phyloP scores from a whole-genome alignment of 192 early-diverging fungal species.

The Fimicolochytrium jonesii region DNA sequence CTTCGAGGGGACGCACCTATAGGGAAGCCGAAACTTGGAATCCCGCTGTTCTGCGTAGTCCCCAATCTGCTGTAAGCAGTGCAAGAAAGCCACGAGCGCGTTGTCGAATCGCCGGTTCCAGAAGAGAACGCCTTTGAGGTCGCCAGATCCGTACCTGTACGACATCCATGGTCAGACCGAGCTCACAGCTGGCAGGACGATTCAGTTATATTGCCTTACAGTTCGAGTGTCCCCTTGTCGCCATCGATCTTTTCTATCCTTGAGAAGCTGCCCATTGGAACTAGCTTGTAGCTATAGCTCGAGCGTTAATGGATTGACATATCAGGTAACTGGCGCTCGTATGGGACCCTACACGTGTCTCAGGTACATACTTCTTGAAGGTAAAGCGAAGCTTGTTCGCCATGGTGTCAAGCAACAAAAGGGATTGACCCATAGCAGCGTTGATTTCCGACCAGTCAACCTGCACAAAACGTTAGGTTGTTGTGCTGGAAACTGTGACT shows the following conservation, averaged over 20 bases:
- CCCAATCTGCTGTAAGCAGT: slow-evolving; percentile 84
- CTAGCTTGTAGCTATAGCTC: slow-evolving; percentile 35
- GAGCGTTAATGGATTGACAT: not conserved
- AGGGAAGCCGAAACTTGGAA: slow-evolving; percentile 74
- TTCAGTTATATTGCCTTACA: slow-evolving; percentile 45
- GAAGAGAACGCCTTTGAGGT: slow-evolving; percentile 76
- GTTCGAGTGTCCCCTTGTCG: slow-evolving; percentile 70
- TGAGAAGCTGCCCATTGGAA: slow-evolving; percentile 91
- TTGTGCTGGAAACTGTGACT: too few species aligned
- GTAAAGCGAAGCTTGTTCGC: slow-evolving; percentile 78
- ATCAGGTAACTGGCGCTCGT: not conserved
- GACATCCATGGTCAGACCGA: not conserved
- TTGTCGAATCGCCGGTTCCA: slow-evolving; percentile 81
- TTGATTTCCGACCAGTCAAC: slow-evolving; percentile 97
- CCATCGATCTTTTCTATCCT: slow-evolving; percentile 79
- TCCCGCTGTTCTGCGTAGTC: slow-evolving; percentile 75
- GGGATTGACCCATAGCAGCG: slow-evolving; percentile 88
- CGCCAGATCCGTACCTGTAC: slow-evolving; percentile 76
- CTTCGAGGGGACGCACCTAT: slow-evolving; percentile 67
- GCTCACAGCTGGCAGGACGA: not conserved
- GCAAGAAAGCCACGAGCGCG: slow-evolving; percentile 84
- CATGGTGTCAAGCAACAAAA: slow-evolving; percentile 81
- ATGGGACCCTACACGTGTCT: not conserved
- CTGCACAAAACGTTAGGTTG: slow-evolving; percentile 28
- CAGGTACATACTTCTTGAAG: slow-evolving; percentile 61